Conservation (phyloP, 257 asterid genomes). For the Nicotiana benthamiana region DNA sequence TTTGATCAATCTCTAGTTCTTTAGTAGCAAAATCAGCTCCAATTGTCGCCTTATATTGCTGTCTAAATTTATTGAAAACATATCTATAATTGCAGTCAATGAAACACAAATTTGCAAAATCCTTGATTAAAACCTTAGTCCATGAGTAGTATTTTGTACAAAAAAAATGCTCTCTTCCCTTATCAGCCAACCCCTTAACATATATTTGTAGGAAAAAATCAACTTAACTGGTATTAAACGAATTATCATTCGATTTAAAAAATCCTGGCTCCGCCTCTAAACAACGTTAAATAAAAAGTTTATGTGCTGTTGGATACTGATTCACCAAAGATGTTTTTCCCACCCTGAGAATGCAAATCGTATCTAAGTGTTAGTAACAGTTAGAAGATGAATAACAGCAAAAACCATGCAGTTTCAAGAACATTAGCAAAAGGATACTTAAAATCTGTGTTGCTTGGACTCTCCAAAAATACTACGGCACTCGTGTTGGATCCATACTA, state of each 20-base stretch:
- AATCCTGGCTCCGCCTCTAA: neutral
- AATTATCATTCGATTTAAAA: neutral
- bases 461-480: too few relatives aligned
- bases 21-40: conserved; percentile 90
- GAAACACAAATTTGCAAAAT: neutral
- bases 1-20: conserved; percentile 54
- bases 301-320: conserved; percentile 55
- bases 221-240: neutral
- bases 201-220: neutral
- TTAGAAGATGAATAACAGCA: neutral
- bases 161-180: neutral
- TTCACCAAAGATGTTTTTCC: conserved; percentile 79
- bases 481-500: fast-evolving
- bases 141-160: too few relatives aligned
- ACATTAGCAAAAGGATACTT: neutral
- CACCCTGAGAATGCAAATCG: conserved; percentile 44
- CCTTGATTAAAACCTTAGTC: neutral
- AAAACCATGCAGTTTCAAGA: neutral
- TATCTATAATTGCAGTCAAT: conserved; percentile 46
- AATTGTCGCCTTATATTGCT: conserved; percentile 63
- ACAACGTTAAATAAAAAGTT: neutral
- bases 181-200: neutral
- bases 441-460: too few relatives aligned
- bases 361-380: neutral
- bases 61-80: conserved; percentile 42